Conservation (phyloP, 75 land plant genomes). For the Pinus albicaulis region DNA sequence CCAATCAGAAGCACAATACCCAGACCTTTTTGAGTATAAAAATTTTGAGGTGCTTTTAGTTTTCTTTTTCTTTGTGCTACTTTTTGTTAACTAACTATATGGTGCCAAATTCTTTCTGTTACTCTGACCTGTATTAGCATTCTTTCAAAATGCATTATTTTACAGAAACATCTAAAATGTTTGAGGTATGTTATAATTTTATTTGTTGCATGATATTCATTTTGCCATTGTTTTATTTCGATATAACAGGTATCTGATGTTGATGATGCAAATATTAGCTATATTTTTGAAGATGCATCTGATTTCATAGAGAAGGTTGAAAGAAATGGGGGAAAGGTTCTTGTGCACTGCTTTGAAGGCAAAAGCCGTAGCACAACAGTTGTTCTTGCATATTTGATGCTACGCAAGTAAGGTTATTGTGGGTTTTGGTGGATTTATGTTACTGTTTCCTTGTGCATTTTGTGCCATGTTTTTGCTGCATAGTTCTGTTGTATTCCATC, state of each 20-base stretch:
- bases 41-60: conserved; percentile 1
- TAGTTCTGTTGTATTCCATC: too few species aligned
- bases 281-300: conserved; percentile 31
- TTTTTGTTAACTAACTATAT: too few species aligned
- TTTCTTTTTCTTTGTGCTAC: too few species aligned
- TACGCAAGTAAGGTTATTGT: too few species aligned
- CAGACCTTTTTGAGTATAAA: conserved; percentile 6
- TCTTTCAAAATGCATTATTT: too few species aligned
- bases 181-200: background rate
- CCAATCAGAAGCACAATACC: conserved; percentile 7
- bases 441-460: too few species aligned
- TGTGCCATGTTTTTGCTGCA: too few species aligned
- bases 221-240: conserved; percentile 9
- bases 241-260: conserved; percentile 10
- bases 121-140: too few species aligned
- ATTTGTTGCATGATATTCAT: background rate
- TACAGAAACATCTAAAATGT: too few species aligned
- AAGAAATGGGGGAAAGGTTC: conserved; percentile 23
- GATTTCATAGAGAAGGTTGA: conserved; percentile 16
- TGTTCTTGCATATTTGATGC: conserved; percentile 41
- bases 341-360: conserved; percentile 44
- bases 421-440: too few species aligned
- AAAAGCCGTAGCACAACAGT: conserved; percentile 36
- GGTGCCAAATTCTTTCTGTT: too few species aligned
- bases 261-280: conserved; percentile 29